phyloP scores from a whole-genome alignment of 179 eudicot genomes.

The Pouteria campechiana region DNA sequence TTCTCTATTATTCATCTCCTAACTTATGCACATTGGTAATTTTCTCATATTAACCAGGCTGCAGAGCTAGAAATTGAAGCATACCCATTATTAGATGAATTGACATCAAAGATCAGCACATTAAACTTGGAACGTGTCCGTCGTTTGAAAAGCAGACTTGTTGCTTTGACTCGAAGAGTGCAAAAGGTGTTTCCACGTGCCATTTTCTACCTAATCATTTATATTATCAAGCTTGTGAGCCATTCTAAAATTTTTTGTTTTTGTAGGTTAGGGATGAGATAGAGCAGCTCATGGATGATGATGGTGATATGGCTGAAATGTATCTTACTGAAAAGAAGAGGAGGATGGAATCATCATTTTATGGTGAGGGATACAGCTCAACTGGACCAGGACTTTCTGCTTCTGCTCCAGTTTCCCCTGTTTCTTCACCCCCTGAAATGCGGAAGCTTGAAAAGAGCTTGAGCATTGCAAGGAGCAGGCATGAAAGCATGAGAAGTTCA shows the following conservation, averaged over 20 bases:
- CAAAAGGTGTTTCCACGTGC: conserved; percentile 79
- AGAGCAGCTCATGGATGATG: conserved; percentile 99
- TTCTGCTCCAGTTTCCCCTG: conserved; percentile 96
- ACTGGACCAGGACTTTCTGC: conserved; percentile 44
- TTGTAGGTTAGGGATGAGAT: conserved; percentile 93
- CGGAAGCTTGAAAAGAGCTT: conserved; percentile 74
- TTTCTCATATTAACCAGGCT: conserved; percentile 42
- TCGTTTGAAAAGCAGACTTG: conserved; percentile 87
- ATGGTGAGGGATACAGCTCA: conserved; percentile 70
- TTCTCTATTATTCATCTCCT: background rate
- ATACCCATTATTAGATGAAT: conserved; percentile 94
- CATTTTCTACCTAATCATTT: background rate
- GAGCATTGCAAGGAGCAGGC: conserved; percentile 86
- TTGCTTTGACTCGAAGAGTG: conserved; percentile 83
- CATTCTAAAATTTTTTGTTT: background rate
- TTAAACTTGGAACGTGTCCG: conserved; percentile 82
- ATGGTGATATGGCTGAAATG: conserved; percentile 99
- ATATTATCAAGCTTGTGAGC: background rate
- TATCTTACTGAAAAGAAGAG: conserved; percentile 91
- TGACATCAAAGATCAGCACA: conserved; percentile 90
- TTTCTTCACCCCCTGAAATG: conserved; percentile 60
- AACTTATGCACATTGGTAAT: background rate
- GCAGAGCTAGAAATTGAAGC: conserved; percentile 91
- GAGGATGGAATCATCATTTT: conserved; percentile 56
- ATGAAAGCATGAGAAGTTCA: conserved; percentile 73